Base-by-base conservation (phyloP, 1,139 yeast genomes). In the Pichia kudriavzevii region DNA sequence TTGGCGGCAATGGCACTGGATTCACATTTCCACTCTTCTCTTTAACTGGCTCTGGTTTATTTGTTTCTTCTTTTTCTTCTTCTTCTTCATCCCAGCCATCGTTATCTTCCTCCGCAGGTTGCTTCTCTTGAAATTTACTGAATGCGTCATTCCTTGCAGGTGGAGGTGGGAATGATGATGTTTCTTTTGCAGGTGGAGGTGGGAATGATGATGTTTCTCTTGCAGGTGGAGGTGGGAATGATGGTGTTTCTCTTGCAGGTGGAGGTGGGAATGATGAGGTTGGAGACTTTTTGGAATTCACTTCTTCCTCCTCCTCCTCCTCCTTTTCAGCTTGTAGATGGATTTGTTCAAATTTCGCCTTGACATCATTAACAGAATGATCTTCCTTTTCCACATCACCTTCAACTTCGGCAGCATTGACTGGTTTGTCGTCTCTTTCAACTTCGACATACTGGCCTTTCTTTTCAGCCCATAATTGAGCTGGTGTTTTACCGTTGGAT, bases 381-480 rank as follows among this genome's bases (percentile, higher is more conserved):
- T 49, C 53, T 20, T 46, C 47, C 12, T 50, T 58, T 1, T 48
- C 53, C 18, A 50, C 46, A 10, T 29, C 36, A 7, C 15, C 22
- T 30, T 29, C 40, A 21, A 23, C 8, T 3, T 35, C 34, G 12
- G 40, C 38, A 10, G 55, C 29, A 31, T 54, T 56, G 10, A 55
- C 52, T 4, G 59, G 58, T 11, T 38, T 48, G 3, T 46, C 50
- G 30, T 47, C 49, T 5, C 38, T 37, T 17, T 61, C 46, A 30
- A 68, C 75, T 26, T 66, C 64, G 49, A 66, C 70, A 49, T 64
- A 72, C 49, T 74, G 69, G 33, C 83, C 91, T 56, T 79, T 79
- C 66, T 78, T 84, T 58, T 84, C 95, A 15, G 96, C 96, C 96
- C 96, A 87, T 25, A 83, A 55, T 60, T 87, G 96, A 24, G 95